A percentile compares a stretch with the other conserved stretches of the same genome.
phyloP scores from a whole-genome alignment of 2,329 filamentous ascomycete genomes.

The Colletotrichum salicis region DNA sequence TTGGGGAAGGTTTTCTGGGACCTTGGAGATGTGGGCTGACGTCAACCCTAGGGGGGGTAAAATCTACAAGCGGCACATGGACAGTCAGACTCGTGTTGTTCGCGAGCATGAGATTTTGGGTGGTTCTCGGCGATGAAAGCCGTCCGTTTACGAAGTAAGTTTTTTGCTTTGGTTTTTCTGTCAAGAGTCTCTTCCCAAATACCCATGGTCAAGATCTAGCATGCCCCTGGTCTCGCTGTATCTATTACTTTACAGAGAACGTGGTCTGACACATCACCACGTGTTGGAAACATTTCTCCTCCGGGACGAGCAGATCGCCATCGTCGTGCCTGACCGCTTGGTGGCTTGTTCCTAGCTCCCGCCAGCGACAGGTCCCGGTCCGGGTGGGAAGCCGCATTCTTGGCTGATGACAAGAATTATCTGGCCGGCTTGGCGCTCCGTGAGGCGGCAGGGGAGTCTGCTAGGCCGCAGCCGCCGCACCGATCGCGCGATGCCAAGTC shows the following conservation, averaged over 20 bases:
- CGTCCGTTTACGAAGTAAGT: no score
- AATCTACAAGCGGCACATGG: constrained; percentile 5
- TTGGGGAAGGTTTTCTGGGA: background rate
- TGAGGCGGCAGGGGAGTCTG: background rate
- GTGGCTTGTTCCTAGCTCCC: background rate
- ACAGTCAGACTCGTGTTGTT: background rate
- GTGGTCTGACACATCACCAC: background rate
- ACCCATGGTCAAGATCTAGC: background rate
- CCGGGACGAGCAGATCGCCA: background rate
- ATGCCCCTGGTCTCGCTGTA: background rate
- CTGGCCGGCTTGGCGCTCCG: constrained; percentile 7
- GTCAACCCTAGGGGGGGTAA: background rate
- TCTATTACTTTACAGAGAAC: background rate
- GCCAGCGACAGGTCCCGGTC: background rate
- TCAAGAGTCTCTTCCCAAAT: background rate
- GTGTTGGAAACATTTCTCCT: background rate
- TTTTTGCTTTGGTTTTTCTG: background rate
- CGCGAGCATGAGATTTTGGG: background rate
- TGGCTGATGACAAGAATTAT: background rate
- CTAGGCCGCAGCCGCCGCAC: background rate
- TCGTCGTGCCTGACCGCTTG: background rate
- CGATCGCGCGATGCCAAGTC: background rate
- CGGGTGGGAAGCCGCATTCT: constrained; percentile 5
- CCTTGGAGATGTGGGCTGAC: background rate
- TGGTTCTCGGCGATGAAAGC: background rate